Percentiles rank a stretch among this genome's conserved stretches.
These are phyloP conservation scores for Xylaria curta DNA, from an alignment of 495 filamentous ascomycete genomes.

Conservation along the genomic window DNA sequence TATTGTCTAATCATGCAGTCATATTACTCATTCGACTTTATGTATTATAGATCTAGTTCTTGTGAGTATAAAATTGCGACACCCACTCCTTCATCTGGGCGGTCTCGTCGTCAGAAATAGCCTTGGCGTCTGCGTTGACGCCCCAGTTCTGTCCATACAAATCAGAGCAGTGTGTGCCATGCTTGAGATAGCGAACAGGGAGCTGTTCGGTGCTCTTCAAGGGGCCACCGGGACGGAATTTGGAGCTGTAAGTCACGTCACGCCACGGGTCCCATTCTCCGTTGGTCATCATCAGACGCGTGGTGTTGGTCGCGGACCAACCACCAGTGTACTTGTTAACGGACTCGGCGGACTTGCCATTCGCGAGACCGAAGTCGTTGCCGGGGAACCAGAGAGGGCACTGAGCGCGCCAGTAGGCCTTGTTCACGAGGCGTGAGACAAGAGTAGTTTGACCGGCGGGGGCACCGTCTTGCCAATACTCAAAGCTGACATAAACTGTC, in stretches of 20 bases:
- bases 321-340: constrained; percentile 68
- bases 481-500: constrained; percentile 36
- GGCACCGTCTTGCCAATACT: constrained; percentile 65
- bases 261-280: constrained; percentile 57
- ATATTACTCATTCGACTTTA: not conserved
- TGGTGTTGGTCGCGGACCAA: constrained; percentile 62
- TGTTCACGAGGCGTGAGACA: constrained; percentile 63
- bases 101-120: constrained; percentile 42
- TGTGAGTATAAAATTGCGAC: constrained; percentile 48
- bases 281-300: constrained; percentile 66
- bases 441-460: constrained; percentile 50
- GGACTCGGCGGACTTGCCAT: constrained; percentile 57
- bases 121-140: constrained; percentile 45
- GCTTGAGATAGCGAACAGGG: constrained; percentile 43
- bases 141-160: constrained; percentile 56
- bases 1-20: not conserved
- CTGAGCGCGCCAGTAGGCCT: constrained; percentile 64
- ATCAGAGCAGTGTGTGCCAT: constrained; percentile 53
- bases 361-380: constrained; percentile 44
- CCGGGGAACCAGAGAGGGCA: constrained; percentile 66
- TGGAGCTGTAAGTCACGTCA: constrained; percentile 46
- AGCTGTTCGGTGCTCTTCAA: constrained; percentile 41
- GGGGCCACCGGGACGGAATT: constrained; percentile 50
- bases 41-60: constrained; percentile 29
- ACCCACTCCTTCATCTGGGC: constrained; percentile 49